phyloP scores from a whole-genome alignment of 2,329 filamentous ascomycete genomes.

The Apiospora phragmitis region DNA sequence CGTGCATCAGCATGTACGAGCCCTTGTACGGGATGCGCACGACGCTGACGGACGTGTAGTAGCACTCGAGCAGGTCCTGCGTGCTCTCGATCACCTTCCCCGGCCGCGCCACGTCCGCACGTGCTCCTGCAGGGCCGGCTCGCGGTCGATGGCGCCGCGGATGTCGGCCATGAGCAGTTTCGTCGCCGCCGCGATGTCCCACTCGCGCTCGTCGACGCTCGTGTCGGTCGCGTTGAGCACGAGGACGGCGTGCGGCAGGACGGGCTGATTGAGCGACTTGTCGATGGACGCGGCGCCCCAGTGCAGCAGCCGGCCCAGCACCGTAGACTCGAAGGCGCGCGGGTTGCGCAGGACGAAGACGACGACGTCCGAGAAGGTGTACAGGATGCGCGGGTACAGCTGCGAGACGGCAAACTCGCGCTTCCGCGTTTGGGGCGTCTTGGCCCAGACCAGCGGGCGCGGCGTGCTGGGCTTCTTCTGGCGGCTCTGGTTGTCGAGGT shows the following conservation, averaged over 20 bases:
- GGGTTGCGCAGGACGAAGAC: constrained; percentile 44
- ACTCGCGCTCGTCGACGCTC: constrained; percentile 39
- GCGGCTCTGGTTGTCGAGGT: constrained; percentile 14
- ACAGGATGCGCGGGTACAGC: constrained; percentile 45
- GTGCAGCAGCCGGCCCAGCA: constrained; percentile 43
- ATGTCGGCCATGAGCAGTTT: constrained; percentile 37
- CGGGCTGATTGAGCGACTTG: constrained; percentile 55
- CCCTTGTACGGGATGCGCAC: constrained; percentile 47
- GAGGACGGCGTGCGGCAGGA: constrained; percentile 55
- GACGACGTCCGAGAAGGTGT: constrained; percentile 46
- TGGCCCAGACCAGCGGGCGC: constrained; percentile 35
- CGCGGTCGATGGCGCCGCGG: constrained; percentile 32
- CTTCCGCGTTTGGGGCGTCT: constrained; percentile 31
- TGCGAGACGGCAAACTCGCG: constrained; percentile 40
- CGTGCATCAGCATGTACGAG: constrained; percentile 47
- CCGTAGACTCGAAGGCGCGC: constrained; percentile 40
- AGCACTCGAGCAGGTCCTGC: constrained; percentile 47
- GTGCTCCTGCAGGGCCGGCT: constrained; percentile 38
- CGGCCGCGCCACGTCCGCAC: constrained; percentile 42
- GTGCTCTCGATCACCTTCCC: constrained; percentile 43
- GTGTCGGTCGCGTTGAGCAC: constrained; percentile 48
- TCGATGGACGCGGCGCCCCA: constrained; percentile 54
- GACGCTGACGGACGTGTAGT: constrained; percentile 50
- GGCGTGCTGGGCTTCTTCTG: constrained; percentile 22
- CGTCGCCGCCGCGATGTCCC: constrained; percentile 44